phyloP scores from a whole-genome alignment of 129 eudicot species.

The Mikania micrantha region DNA sequence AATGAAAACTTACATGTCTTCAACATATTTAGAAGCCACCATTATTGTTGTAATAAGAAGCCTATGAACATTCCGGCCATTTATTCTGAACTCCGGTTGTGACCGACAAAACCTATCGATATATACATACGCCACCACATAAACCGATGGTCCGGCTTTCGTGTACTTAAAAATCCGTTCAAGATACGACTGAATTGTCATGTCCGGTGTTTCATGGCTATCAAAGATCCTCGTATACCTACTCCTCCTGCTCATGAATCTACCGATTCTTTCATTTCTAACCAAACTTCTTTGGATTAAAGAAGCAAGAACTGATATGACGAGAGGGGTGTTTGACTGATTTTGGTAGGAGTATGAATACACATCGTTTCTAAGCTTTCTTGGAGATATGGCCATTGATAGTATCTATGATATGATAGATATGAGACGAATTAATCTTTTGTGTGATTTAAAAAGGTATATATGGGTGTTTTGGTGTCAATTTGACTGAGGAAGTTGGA shows the following conservation, averaged over 20 bases:
- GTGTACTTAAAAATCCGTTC: conserved; percentile 93
- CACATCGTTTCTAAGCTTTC: conserved; percentile 81
- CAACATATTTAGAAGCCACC: conserved; percentile 96
- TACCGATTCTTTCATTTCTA: conserved; percentile 63
- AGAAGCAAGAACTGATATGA: conserved; percentile 88
- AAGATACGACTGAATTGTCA: conserved; percentile 71
- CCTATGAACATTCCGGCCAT: conserved; percentile 80
- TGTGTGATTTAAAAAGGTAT: conserved; percentile 17
- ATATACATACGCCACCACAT: conserved; percentile 87
- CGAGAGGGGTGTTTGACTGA: conserved; percentile 66
- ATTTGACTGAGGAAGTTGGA: neutral
- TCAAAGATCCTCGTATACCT: too few relatives aligned
- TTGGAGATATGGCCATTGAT: conserved; percentile 66
- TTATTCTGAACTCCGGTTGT: conserved; percentile 59
- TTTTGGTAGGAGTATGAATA: conserved; percentile 64
- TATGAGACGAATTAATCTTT: too few relatives aligned
- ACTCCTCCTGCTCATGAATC: too few relatives aligned
- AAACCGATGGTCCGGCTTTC: conserved; percentile 79
- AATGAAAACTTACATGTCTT: conserved; percentile 72
- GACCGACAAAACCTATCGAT: conserved; percentile 73
- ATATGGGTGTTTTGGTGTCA: too few relatives aligned
- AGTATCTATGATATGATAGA: too few relatives aligned
- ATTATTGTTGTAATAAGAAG: conserved; percentile 89
- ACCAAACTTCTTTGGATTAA: conserved; percentile 65
- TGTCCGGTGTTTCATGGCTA: conserved; percentile 71